Base-by-base conservation (phyloP, 139 green algal genomes). In the Auxenochlorella pyrenoidosa region DNA sequence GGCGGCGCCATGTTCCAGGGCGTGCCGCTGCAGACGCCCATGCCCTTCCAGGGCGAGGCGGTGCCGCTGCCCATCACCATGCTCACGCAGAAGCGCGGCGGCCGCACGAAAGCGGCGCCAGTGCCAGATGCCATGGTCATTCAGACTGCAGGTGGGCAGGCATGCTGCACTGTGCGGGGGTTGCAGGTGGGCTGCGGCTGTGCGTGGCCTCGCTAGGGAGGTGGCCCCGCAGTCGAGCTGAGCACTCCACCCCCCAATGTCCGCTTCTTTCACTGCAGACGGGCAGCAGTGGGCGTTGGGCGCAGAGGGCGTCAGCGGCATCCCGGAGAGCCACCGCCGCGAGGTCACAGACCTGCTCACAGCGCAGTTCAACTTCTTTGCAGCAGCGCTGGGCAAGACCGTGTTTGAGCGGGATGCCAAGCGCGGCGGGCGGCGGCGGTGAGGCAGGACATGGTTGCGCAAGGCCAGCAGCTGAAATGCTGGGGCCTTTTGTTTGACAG, bases 351-450 rank as follows among this genome's bases (percentile, higher is more conserved):
- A 89, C 28, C 43, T 91, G 70, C 84, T 91, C 16, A 87, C 44
- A 0, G 84, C 88, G 6, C 88, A 91, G 84, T 91, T 91, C 75
- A 75, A 87, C n/a, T 91, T 91, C 60, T 87, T 91, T 83, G 88
- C 88, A 18, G 76, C 84, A 36, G 88, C 88, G 5, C 58, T 91
- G 43, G 88, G 88, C 59, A 91, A 91, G 79, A 89, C 84, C 6
- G 88, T 91, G 43, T 90, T 90, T 63, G 38, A 85, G 79, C 79
- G 79, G 28, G 60, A 51, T n/a, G 26, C 36, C 16, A 73, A 32
- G 34, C 79, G 79, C 38, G 66, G 80, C 41, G 60, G 40, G 22
- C 38, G 41, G 40, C 40, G 30, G 70, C 70, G 70, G 70, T 76
- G 70, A 76, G 68, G 68, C 68, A 26, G n/a, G 68, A 8, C 10